Percentiles rank a stretch among this genome's conserved stretches.
Conservation (phyloP, 2,329 filamentous ascomycete genomes). For the Verticillium zaregamsianum region DNA sequence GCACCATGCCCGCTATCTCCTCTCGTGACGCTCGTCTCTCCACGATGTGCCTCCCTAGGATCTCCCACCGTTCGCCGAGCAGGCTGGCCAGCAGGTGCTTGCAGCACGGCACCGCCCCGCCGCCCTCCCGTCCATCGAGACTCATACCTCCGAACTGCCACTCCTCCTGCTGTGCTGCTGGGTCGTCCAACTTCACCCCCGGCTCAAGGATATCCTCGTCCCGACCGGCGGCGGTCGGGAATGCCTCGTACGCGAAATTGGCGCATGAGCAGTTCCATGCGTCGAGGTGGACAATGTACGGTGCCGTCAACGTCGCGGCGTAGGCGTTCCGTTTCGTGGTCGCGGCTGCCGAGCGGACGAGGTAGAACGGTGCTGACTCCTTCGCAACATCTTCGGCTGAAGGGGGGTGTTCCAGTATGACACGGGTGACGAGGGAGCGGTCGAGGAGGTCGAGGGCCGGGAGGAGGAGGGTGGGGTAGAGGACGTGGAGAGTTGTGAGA, state of each 20-base stretch:
- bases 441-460: slow-evolving; percentile 87
- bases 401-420: slow-evolving; percentile 24
- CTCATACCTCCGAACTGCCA: slow-evolving; percentile 49
- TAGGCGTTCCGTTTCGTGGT: slow-evolving; percentile 19
- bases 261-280: slow-evolving; percentile 92
- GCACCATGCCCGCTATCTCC: slow-evolving; percentile 70
- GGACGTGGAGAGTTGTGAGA: slow-evolving; percentile 76
- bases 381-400: neutral
- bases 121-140: slow-evolving; percentile 24
- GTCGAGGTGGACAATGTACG: slow-evolving; percentile 67
- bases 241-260: slow-evolving; percentile 72
- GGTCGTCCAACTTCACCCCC: slow-evolving; percentile 5
- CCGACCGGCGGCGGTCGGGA: slow-evolving; percentile 34
- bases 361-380: slow-evolving; percentile 40
- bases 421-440: slow-evolving; percentile 62
- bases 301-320: slow-evolving; percentile 17
- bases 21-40: slow-evolving; percentile 52
- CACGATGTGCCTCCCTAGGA: slow-evolving; percentile 55
- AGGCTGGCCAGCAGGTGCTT: slow-evolving; percentile 88
- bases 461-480: slow-evolving; percentile 77
- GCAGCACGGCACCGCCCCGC: slow-evolving; percentile 56
- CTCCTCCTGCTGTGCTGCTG: slow-evolving; percentile 5
- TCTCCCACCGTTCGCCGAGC: slow-evolving; percentile 60
- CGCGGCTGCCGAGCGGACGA: slow-evolving; percentile 57
- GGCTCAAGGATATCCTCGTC: slow-evolving; percentile 10